Evolutionary conservation across 768 basidiomycete species (phyloP), one percentile per base, ranked within the genome.

Genomic region (Termitomyces sp.): DNA sequence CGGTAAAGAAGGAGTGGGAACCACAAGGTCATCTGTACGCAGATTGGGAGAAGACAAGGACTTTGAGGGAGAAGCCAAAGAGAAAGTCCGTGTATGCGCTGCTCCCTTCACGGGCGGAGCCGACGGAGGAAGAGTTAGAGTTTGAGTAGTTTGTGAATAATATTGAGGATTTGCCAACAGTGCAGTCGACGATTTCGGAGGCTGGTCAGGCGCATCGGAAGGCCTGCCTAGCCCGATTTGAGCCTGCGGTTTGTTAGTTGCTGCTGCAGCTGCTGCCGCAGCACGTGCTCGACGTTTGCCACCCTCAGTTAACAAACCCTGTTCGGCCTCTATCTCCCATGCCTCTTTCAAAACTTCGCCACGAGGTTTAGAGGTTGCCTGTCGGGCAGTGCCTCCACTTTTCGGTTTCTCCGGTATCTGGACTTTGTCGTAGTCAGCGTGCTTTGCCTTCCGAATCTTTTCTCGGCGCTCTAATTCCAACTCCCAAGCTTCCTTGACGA

Each of bases 311-410:
- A 86, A 64, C 45, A 91, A 65, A 1, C 88, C 88, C 56, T 84
- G 84, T 62, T 91, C 88, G 0, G 86, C 87, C 56, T 89, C 88
- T 29, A 88, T 76, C 60, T 91, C 90, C 89, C 89, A 91, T n/a
- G 76, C 66, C 63, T 91, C 90, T 63, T 88, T 90, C 11, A 74
- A 62, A 0, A 77, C 67, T 40, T 73, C 76, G 48, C 70, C 68
- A 31, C 64, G 67, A 22, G 55, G 46, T 33, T 55, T 51, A 1
- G 50, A 15, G 7, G 27, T 38, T 25, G 40, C 16, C 23, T 52
- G 38, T 18, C 18, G 39, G 52, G 5, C 10, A 40, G 20, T 45
- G 13, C 20, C 36, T 49, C 38, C 47, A 15, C 23, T 31, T 11
- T 32, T 25, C n/a, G 13, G 20, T 20, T 52, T 53, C 47, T 59